Percentiles rank a stretch among this genome's conserved stretches.
These are phyloP conservation scores for Tricholoma sp. DNA, from an alignment of 768 basidiomycete genomes.

Conservation along the genomic window DNA sequence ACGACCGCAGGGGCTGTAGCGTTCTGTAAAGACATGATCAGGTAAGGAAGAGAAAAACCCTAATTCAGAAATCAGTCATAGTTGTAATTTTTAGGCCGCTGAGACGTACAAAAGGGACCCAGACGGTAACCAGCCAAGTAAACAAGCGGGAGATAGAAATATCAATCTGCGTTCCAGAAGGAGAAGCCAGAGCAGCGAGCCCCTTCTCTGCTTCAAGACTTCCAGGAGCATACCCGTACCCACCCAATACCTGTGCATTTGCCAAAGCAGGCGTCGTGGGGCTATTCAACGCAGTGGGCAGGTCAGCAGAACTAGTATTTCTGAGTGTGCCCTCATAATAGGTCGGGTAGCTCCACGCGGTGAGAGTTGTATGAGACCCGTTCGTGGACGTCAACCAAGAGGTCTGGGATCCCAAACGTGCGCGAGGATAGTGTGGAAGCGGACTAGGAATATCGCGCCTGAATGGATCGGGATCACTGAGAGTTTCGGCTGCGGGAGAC, in stretches of 20 bases:
- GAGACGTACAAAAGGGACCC: conserved; percentile 61
- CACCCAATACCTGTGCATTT: conserved; percentile 59
- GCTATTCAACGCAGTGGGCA: conserved; percentile 39
- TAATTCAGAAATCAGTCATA: conserved; percentile 21
- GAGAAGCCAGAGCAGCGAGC: conserved; percentile 37
- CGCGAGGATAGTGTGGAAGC: conserved; percentile 33
- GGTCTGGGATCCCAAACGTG: conserved; percentile 57
- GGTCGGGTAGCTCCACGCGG: conserved; percentile 67
- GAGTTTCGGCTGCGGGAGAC: conserved; percentile 34
- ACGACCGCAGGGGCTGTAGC: conserved; percentile 30
- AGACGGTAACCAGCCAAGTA: conserved; percentile 64
- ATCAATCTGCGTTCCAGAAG: conserved; percentile 44
- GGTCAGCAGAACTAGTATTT: conserved; percentile 35
- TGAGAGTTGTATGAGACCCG: conserved; percentile 50
- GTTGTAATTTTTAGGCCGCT: not conserved
- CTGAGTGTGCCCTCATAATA: conserved; percentile 28
- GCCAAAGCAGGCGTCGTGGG: conserved; percentile 50
- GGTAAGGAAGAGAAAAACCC: conserved; percentile 62
- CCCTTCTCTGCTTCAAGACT: conserved; percentile 48
- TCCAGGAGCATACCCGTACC: conserved; percentile 56
- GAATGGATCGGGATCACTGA: conserved; percentile 60
- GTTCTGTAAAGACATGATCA: conserved; percentile 39
- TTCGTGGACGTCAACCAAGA: conserved; percentile 71
- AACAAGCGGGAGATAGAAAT: conserved; percentile 49
- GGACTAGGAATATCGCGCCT: conserved; percentile 44